phyloP scores from a whole-genome alignment of 1,139 yeast species.

The Saccharomyces hybrid region DNA sequence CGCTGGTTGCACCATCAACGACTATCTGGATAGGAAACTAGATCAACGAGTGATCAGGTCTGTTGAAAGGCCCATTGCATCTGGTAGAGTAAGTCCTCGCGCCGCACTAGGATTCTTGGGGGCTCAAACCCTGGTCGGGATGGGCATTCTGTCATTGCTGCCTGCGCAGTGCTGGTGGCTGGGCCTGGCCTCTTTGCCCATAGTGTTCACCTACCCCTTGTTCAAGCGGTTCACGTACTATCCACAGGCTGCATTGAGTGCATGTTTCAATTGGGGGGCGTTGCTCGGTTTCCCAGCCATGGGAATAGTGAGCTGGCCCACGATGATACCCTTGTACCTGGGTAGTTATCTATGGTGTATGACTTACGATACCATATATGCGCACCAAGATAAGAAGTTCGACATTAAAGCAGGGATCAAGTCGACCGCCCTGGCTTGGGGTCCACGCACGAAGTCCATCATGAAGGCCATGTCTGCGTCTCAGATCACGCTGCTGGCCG shows the following conservation, averaged over 20 bases:
- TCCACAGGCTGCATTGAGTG: constrained; percentile 78
- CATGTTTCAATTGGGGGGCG: constrained; percentile 94
- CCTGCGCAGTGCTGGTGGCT: constrained; percentile 77
- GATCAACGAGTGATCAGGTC: constrained; percentile 86
- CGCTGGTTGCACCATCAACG: constrained; percentile 96
- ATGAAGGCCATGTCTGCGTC: constrained; percentile 54
- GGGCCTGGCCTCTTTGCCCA: constrained; percentile 73
- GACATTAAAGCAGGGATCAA: constrained; percentile 87
- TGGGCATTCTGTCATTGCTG: constrained; percentile 59
- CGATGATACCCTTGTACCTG: constrained; percentile 70
- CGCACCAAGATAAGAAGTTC: constrained; percentile 91
- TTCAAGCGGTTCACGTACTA: constrained; percentile 92
- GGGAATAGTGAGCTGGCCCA: constrained; percentile 68
- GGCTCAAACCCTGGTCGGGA: constrained; percentile 64
- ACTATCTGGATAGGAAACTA: constrained; percentile 71
- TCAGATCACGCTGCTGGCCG: constrained; percentile 55
- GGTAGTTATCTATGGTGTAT: constrained; percentile 88
- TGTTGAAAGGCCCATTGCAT: constrained; percentile 80
- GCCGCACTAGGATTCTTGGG: constrained; percentile 72
- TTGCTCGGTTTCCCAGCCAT: constrained; percentile 92
- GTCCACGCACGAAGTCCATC: constrained; percentile 62
- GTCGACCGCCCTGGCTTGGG: constrained; percentile 94
- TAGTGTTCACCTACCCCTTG: constrained; percentile 82
- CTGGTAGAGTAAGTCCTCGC: constrained; percentile 65
- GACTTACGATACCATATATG: constrained; percentile 93